Evolutionary conservation across 2,329 filamentous ascomycete species (phyloP).

Genomic region (Catunica adiposa): DNA sequence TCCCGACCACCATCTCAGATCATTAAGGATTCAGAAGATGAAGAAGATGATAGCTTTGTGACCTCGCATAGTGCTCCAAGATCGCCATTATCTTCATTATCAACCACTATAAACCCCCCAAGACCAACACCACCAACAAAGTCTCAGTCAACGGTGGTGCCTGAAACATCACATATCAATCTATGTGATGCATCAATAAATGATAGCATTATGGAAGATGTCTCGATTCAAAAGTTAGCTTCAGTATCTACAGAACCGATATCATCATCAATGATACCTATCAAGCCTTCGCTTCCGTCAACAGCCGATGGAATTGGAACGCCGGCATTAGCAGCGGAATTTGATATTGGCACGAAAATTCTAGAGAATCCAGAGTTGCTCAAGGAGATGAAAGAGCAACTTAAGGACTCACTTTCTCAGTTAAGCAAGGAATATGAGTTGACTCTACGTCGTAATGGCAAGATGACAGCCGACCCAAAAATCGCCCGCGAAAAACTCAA

Average conservation of each 20-base stretch:
- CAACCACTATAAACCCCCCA: not conserved
- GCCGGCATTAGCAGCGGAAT: slow-evolving; percentile 1
- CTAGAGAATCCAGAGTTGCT: slow-evolving; percentile 21
- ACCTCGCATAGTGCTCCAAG: not conserved
- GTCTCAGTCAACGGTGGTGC: not conserved
- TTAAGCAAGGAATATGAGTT: slow-evolving; percentile 33
- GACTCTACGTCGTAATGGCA: slow-evolving; percentile 23
- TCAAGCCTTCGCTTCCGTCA: not conserved
- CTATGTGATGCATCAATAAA: slow-evolving; percentile 1
- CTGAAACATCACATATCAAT: not conserved
- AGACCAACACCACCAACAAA: not conserved
- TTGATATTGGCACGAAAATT: slow-evolving; percentile 14
- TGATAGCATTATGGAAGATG: not conserved
- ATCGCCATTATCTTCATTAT: not conserved
- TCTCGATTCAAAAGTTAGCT: not conserved
- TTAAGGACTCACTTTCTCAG: slow-evolving; percentile 23
- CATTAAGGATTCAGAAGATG: slow-evolving; percentile 42
- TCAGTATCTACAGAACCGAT: not conserved
- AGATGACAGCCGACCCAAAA: slow-evolving; percentile 20
- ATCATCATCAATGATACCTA: slow-evolving; percentile 3
- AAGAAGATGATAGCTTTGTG: slow-evolving; percentile 17
- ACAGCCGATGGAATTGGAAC: slow-evolving; percentile 3
- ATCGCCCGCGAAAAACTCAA: slow-evolving; percentile 32
- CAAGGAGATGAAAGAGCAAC: slow-evolving; percentile 25
- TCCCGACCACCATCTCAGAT: slow-evolving; percentile 23